Evolutionary conservation across 371 early-diverging fungal genomes (phyloP).

Genomic region (Rhizopus delemar): DNA sequence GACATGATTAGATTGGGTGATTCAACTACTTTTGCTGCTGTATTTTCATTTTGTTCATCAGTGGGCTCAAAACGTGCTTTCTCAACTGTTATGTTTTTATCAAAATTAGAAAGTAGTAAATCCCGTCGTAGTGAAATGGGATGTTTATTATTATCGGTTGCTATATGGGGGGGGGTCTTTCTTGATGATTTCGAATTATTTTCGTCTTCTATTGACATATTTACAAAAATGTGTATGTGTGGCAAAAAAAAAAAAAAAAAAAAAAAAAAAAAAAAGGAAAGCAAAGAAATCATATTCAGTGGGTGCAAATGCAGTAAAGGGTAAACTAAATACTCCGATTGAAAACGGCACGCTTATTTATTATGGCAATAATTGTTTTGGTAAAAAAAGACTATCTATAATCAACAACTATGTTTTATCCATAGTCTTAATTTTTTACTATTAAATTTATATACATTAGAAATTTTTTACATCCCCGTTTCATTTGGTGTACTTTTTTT

Average conservation of each 20-base stretch:
- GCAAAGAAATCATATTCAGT: no score
- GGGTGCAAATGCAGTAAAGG: no score
- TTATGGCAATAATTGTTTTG: no score
- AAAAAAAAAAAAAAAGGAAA: neutral
- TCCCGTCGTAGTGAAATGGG: conserved; percentile 19
- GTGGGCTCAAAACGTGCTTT: conserved; percentile 29
- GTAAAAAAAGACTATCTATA: no score
- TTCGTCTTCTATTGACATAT: conserved; percentile 7
- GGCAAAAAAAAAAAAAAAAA: conserved; percentile 1
- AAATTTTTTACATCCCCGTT: no score
- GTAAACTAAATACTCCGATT: no score
- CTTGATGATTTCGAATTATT: conserved; percentile 4
- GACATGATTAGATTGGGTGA: conserved; percentile 15
- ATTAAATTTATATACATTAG: no score
- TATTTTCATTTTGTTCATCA: neutral
- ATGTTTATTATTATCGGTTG: neutral
- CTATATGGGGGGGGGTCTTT: neutral
- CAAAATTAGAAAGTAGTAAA: conserved; percentile 26
- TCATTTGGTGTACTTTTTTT: no score
- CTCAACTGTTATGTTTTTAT: conserved; percentile 42
- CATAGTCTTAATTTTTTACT: no score
- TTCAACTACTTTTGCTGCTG: neutral
- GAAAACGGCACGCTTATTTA: no score
- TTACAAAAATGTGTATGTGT: neutral
- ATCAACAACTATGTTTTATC: no score